phyloP scores from a whole-genome alignment of 1,284 basidiomycete genomes.

The Athelia psychrophila region DNA sequence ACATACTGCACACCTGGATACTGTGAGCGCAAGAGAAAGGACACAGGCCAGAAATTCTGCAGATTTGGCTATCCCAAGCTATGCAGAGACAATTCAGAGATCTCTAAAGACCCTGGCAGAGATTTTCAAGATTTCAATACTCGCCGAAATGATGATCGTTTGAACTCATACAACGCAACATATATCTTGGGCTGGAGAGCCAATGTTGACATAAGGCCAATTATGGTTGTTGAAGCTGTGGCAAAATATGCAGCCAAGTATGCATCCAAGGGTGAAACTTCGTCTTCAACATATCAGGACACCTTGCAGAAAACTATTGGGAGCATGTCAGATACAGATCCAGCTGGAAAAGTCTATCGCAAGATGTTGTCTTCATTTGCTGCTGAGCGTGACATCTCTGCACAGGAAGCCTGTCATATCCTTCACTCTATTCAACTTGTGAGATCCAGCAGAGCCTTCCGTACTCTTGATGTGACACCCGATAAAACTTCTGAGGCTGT shows the following conservation, averaged over 20 bases:
- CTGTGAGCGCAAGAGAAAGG: too few relatives aligned
- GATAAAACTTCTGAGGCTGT: neutral
- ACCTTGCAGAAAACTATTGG: neutral
- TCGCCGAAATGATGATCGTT: neutral
- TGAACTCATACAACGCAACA: neutral
- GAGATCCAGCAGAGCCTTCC: neutral
- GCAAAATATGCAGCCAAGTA: neutral
- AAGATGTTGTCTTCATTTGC: neutral
- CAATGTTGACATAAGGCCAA: neutral
- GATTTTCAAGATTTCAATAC: too few relatives aligned
- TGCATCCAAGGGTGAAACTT: neutral
- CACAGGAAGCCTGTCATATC: neutral
- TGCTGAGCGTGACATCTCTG: neutral
- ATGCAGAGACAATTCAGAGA: too few relatives aligned
- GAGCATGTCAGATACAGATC: neutral
- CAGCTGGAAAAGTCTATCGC: neutral
- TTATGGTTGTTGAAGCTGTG: neutral
- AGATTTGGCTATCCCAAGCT: too few relatives aligned
- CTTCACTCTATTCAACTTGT: neutral
- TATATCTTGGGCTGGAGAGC: neutral
- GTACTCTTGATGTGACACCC: neutral
- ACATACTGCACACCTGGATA: too few relatives aligned
- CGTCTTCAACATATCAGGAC: neutral
- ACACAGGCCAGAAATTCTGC: too few relatives aligned
- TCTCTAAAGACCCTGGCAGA: too few relatives aligned